Percentiles rank a stretch among this genome's conserved stretches.
These are phyloP conservation scores for Colletotrichum plurivorum DNA, from an alignment of 2,329 filamentous ascomycete genomes.

Conservation along the genomic window DNA sequence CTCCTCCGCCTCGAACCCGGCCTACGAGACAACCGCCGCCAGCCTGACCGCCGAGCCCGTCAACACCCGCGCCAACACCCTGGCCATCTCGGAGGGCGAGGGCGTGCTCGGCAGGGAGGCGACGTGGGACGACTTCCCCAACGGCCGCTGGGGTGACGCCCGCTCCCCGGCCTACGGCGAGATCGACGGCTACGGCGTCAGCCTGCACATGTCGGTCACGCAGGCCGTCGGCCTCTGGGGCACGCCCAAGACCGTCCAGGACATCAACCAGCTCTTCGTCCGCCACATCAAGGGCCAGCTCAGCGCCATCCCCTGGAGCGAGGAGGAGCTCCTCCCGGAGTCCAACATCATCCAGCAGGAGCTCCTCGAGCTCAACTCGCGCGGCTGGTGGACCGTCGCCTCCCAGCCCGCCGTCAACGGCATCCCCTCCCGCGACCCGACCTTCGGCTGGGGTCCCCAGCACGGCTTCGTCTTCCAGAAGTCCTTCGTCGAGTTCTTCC, in stretches of 20 bases:
- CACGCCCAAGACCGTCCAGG: conserved; percentile 75
- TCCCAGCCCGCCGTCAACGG: conserved; percentile 96
- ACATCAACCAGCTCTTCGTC: conserved; percentile 86
- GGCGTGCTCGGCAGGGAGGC: conserved; percentile 91
- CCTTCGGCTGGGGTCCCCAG: conserved; percentile 94
- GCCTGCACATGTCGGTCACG: conserved; percentile 88
- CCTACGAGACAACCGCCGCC: conserved; percentile 82
- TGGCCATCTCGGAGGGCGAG: conserved; percentile 95
- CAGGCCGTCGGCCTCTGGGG: conserved; percentile 91
- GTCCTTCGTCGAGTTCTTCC: conserved; percentile 97
- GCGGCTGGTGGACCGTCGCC: conserved; percentile 96
- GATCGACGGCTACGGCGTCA: conserved; percentile 98
- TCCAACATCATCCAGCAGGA: conserved; percentile 84
- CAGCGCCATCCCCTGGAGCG: conserved; percentile 91
- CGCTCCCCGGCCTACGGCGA: conserved; percentile 95
- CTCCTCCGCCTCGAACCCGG: conserved; percentile 71
- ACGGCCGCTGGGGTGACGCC: conserved; percentile 94
- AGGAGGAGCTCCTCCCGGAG: conserved; percentile 88
- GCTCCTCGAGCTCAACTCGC: conserved; percentile 81
- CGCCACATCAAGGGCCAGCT: conserved; percentile 86
- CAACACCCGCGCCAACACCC: conserved; percentile 85
- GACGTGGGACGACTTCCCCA: conserved; percentile 98
- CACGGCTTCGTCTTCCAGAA: conserved; percentile 98
- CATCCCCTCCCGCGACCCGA: conserved; percentile 78
- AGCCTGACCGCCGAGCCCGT: conserved; percentile 77